Evolutionary conservation across 2,329 filamentous ascomycete species (phyloP).

Genomic region (Exserohilum turcica): DNA sequence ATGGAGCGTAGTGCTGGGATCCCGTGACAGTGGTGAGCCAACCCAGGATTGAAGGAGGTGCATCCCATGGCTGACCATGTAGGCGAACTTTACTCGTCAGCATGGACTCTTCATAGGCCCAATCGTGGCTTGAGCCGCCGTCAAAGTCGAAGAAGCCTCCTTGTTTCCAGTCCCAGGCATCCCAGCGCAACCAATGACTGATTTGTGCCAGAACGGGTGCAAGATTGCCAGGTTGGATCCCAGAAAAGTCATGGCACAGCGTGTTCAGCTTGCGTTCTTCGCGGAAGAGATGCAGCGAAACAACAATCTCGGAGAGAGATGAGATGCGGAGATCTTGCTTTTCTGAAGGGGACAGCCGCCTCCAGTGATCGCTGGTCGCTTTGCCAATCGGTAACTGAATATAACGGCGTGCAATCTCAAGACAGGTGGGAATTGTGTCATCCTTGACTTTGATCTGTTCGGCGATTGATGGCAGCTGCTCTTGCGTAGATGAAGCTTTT

Average conservation of each 20-base stretch:
- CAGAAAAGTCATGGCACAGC: constrained; percentile 56
- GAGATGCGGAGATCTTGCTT: constrained; percentile 51
- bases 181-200: constrained; percentile 79
- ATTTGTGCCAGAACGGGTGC: constrained; percentile 81
- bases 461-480: constrained; percentile 20
- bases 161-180: constrained; percentile 60
- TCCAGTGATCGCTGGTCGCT: constrained; percentile 56
- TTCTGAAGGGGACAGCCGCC: constrained; percentile 56
- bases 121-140: constrained; percentile 59
- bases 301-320: constrained; percentile 70
- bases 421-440: constrained; percentile 32
- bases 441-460: constrained; percentile 39
- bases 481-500: constrained; percentile 22
- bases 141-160: constrained; percentile 66
- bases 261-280: constrained; percentile 87
- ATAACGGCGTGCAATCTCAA: constrained; percentile 44
- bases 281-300: constrained; percentile 80
- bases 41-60: constrained; percentile 64
- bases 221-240: constrained; percentile 58
- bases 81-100: constrained; percentile 32
- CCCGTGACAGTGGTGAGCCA: constrained; percentile 50
- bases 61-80: constrained; percentile 43
- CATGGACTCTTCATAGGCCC: constrained; percentile 61
- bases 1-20: constrained; percentile 37
- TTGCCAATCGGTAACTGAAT: constrained; percentile 43